Evolutionary conservation across 768 basidiomycete species (phyloP), one percentile per base, ranked within the genome.

Genomic region (Mycena leptocephala): DNA sequence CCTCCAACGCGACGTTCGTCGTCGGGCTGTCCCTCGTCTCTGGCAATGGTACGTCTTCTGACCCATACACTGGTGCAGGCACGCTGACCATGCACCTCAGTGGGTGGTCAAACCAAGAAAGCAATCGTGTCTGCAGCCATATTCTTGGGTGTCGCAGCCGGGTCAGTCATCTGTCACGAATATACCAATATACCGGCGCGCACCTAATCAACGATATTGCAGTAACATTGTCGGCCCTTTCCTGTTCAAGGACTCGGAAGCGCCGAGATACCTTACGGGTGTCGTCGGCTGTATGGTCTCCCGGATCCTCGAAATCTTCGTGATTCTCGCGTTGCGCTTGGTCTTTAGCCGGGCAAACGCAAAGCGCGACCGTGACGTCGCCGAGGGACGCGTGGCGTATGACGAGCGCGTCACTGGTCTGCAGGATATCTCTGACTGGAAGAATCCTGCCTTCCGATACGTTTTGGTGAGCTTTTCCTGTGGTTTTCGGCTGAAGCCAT

Each of bases 21-120:
- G 71, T 84, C 30, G 82, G 81, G 2, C 73, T 84, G 22, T 82
- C 82, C n/a, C 81, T 88, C 26, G 82, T 88, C 59, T 86, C 86
- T 6, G 83, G 83, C 10, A 88, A 88, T 76, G 83, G 75, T 76
- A 37, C n/a, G 69, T 70, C 5, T 48, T 61, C 22, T 51, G 9
- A 33, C 9, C 9, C 5, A 26, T 41, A 18, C 14, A 35, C 8
- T 8, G 2, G 41, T n/a, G 6, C 22, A 1, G 22, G 16, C 5
- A 61, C 30, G 13, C 46, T 65, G 3, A 65, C 7, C 18, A 26
- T 30, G 16, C 24, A 7, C 10, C 24, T 26, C 56, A 76, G 75
- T 83, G 0, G 86, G 83, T 16, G 88, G 88, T 11, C 84, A 80
- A 58, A 79, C 81, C n/a, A 81, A 82, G 69, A 82, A 80, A 41